Conservation (phyloP, 192 early-diverging fungal genomes). For the Kappamyces sp. region DNA sequence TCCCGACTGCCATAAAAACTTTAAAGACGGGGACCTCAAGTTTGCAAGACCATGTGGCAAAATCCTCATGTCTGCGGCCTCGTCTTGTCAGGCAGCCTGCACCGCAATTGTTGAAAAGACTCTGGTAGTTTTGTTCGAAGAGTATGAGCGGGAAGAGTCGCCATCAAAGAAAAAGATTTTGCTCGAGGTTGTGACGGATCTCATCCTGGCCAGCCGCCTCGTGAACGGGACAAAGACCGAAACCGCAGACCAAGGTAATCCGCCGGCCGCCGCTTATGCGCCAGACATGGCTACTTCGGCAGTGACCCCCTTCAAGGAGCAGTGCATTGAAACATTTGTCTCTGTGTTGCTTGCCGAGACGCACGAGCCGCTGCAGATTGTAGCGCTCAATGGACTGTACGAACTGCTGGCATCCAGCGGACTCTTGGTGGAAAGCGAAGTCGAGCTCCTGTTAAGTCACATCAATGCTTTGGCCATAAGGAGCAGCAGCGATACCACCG, state of each 20-base stretch:
- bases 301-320: conserved; percentile 4
- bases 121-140: conserved; percentile 4
- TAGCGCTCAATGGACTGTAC: conserved; percentile 1
- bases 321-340: conserved; percentile 7
- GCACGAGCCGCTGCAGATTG: conserved; percentile 4
- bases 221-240: conserved; percentile 8
- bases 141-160: neutral
- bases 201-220: neutral
- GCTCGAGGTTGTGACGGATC: conserved; percentile 18
- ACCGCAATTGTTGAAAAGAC: conserved; percentile 6
- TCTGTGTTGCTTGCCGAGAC: neutral
- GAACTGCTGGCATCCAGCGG: conserved; percentile 1
- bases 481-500: neutral
- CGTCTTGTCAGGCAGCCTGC: conserved; percentile 23
- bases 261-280: too few relatives aligned
- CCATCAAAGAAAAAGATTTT: conserved; percentile 12
- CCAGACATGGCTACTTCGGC: too few relatives aligned
- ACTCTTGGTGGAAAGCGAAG: neutral
- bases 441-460: neutral
- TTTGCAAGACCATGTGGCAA: conserved; percentile 31
- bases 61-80: conserved; percentile 25
- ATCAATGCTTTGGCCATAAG: conserved; percentile 7
- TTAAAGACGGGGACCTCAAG: conserved; percentile 36
- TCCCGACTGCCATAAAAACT: conserved; percentile 28
- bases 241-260: too few relatives aligned